phyloP scores from a whole-genome alignment of 768 basidiomycete species.

The Termitomyces sp. region DNA sequence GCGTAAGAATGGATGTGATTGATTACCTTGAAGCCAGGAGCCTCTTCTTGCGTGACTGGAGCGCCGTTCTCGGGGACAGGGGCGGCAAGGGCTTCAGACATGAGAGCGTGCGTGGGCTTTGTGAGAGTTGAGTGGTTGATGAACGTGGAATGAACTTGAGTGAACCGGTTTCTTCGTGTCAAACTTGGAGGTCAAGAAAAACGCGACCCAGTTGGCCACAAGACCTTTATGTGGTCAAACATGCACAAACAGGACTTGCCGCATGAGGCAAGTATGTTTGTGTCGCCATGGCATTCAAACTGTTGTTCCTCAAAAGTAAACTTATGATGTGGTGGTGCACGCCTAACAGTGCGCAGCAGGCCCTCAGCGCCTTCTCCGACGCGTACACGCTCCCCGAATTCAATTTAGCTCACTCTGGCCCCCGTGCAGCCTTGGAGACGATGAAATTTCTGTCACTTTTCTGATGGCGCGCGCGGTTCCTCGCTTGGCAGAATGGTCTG shows the following conservation, averaged over 20 bases:
- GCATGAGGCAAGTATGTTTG: constrained; percentile 21
- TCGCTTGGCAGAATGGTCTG: constrained; percentile 12
- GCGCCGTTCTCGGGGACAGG: constrained; percentile 79
- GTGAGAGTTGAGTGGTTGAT: constrained; percentile 42
- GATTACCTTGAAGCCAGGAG: constrained; percentile 73
- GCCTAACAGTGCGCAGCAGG: background rate
- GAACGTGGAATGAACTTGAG: constrained; percentile 55
- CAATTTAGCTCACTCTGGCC: background rate
- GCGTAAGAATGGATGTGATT: constrained; percentile 14
- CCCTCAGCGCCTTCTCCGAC: too few relatives aligned
- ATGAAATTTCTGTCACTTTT: background rate
- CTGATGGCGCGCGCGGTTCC: background rate
- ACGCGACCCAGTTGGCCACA: constrained; percentile 9
- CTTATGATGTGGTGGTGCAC: background rate
- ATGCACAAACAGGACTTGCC: constrained; percentile 22
- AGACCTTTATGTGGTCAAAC: constrained; percentile 35
- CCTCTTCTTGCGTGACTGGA: constrained; percentile 76
- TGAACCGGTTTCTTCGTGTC: constrained; percentile 84
- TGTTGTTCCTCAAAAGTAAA: too few relatives aligned
- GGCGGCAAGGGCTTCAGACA: constrained; percentile 92
- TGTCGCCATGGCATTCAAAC: constrained; percentile 39
- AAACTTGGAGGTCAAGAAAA: constrained; percentile 77
- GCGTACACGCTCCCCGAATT: background rate
- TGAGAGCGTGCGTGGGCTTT: constrained; percentile 52
- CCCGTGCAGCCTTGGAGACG: background rate